phyloP scores from a whole-genome alignment of 148 eudicot species.

The Vaccinium myrtillus region DNA sequence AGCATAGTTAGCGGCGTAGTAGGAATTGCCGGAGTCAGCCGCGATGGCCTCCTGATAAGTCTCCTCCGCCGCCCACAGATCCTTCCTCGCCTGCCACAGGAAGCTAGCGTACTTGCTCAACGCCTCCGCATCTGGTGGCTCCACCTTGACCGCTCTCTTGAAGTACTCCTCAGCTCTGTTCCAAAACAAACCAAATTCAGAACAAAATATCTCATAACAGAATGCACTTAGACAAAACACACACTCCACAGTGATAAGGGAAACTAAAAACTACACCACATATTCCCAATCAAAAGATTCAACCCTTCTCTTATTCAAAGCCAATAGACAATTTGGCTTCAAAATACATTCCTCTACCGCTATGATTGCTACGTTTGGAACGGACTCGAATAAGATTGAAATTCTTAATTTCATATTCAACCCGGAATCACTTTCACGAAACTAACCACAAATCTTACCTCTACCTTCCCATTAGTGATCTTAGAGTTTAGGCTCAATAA shows the following conservation, averaged over 20 bases:
- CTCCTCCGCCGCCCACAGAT: conserved; percentile 96
- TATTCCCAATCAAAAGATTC: background rate
- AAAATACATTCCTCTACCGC: too few species aligned
- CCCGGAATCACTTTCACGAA: too few species aligned
- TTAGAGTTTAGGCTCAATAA: too few species aligned
- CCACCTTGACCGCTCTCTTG: conserved; percentile 63
- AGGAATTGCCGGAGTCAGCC: conserved; percentile 65
- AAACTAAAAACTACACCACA: background rate
- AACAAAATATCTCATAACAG: background rate
- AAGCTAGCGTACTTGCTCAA: conserved; percentile 75
- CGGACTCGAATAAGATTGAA: too few species aligned
- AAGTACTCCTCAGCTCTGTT: conserved; percentile 93
- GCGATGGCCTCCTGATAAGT: conserved; percentile 78
- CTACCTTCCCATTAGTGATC: too few species aligned
- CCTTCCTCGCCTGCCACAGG: conserved; percentile 82
- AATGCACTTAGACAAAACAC: background rate
- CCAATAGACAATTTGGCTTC: background rate
- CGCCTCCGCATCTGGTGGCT: conserved; percentile 93
- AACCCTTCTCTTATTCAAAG: background rate
- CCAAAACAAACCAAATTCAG: background rate
- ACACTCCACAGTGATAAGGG: background rate
- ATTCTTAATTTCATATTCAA: too few species aligned
- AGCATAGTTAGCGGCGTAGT: conserved; percentile 74
- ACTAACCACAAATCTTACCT: too few species aligned
- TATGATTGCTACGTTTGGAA: too few species aligned